A percentile compares a stretch with the other conserved stretches of the same genome.
phyloP scores from a whole-genome alignment of 257 asterid species.

The Primulina tabacum region DNA sequence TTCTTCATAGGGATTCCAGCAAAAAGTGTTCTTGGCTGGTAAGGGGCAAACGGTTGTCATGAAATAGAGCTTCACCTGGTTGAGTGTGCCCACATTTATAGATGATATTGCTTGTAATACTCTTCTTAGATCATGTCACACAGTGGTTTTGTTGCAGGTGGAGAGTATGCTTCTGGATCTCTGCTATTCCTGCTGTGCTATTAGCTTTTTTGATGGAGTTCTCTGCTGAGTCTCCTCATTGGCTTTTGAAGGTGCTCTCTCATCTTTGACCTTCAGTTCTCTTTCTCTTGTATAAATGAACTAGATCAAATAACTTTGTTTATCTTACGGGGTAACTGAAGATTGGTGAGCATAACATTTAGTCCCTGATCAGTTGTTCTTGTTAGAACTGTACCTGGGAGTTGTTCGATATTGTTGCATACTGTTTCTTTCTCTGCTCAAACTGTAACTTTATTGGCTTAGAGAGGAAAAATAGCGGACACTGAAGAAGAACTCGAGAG shows the following conservation, averaged over 20 bases:
- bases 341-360: neutral
- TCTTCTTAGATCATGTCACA: conserved; percentile 10
- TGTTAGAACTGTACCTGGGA: conserved; percentile 12
- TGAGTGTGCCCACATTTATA: conserved; percentile 13
- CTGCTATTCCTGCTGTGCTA: conserved; percentile 77
- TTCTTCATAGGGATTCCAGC: conserved; percentile 83
- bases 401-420: conserved; percentile 17
- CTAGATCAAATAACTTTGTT: no score
- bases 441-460: conserved; percentile 24
- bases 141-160: conserved; percentile 56
- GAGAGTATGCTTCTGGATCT: conserved; percentile 95
- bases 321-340: neutral
- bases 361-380: conserved; percentile 7
- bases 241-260: conserved; percentile 81
- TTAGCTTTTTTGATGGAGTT: conserved; percentile 74
- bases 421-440: conserved; percentile 16
- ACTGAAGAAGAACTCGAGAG: conserved; percentile 75
- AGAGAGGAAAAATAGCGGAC: conserved; percentile 77
- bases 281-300: neutral
- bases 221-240: conserved; percentile 86
- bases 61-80: conserved; percentile 16
- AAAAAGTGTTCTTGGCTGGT: conserved; percentile 69
- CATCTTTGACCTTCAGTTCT: conserved; percentile 20
- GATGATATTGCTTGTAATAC: neutral
- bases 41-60: conserved; percentile 31